Conservation (phyloP, 2,329 filamentous ascomycete species). For the Aspergillus glaucus region DNA sequence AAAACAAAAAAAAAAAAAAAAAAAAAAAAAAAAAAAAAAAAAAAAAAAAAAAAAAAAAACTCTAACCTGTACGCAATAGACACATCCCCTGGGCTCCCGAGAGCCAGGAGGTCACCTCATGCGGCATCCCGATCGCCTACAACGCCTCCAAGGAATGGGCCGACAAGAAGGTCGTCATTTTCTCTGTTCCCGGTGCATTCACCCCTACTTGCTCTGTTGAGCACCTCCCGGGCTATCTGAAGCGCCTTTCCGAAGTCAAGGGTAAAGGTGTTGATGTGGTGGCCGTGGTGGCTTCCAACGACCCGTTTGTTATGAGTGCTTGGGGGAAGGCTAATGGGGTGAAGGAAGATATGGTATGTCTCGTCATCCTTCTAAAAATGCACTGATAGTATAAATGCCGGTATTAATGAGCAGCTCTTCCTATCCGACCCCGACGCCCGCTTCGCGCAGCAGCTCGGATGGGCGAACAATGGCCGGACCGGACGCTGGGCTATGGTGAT, state of each 20-base stretch:
- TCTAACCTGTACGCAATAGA: neutral
- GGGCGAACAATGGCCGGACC: conserved; percentile 62
- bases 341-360: conserved; percentile 58
- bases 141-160: conserved; percentile 72
- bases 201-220: conserved; percentile 75
- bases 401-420: conserved; percentile 53
- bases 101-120: conserved; percentile 62
- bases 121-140: conserved; percentile 71
- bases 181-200: conserved; percentile 71
- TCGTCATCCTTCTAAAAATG: neutral
- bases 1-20: too few species aligned
- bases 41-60: too few species aligned
- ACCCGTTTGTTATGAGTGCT: conserved; percentile 76
- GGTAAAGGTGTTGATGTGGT: conserved; percentile 75
- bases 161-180: conserved; percentile 66
- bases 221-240: conserved; percentile 73
- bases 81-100: conserved; percentile 58
- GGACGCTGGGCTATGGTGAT: conserved; percentile 72
- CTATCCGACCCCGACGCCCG: conserved; percentile 63
- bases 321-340: conserved; percentile 82
- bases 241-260: conserved; percentile 62
- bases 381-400: neutral
- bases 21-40: too few species aligned
- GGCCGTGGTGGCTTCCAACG: conserved; percentile 73
- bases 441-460: conserved; percentile 71